A percentile compares a stretch with the other conserved stretches of the same genome.
These are phyloP conservation scores for Cytospora piceicola DNA, from an alignment of 2,329 filamentous ascomycete genomes.

Conservation along the genomic window DNA sequence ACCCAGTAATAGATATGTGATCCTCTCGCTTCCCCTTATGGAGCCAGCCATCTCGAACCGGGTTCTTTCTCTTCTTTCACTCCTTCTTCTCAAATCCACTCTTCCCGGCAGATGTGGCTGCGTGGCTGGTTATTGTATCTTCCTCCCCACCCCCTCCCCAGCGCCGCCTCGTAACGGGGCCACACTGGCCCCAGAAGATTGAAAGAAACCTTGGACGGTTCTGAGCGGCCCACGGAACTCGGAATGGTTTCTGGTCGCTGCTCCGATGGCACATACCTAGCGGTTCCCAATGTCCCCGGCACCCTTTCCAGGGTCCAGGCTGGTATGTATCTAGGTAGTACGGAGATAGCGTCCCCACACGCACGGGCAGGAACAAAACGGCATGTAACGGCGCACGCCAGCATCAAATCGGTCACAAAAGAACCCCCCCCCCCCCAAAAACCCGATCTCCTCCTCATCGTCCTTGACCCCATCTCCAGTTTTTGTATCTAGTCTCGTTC, in stretches of 20 bases:
- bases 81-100: background rate
- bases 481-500: background rate
- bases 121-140: background rate
- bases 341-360: conserved; percentile 1
- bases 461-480: too few relatives aligned
- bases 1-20: too few relatives aligned
- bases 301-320: background rate
- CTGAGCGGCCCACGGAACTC: background rate
- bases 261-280: background rate
- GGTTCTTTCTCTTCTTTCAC: background rate
- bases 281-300: background rate
- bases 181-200: background rate
- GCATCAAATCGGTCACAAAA: too few relatives aligned
- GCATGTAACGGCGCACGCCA: background rate
- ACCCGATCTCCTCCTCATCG: background rate
- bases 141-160: background rate
- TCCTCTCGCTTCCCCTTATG: too few relatives aligned
- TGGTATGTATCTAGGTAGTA: background rate
- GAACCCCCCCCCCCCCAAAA: too few relatives aligned
- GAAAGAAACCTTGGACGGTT: background rate
- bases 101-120: background rate
- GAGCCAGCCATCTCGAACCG: too few relatives aligned
- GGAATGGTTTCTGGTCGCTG: background rate
- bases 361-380: background rate
- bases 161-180: background rate